Conservation (phyloP, 2,329 filamentous ascomycete species). For the Emericellopsis cladophorae region DNA sequence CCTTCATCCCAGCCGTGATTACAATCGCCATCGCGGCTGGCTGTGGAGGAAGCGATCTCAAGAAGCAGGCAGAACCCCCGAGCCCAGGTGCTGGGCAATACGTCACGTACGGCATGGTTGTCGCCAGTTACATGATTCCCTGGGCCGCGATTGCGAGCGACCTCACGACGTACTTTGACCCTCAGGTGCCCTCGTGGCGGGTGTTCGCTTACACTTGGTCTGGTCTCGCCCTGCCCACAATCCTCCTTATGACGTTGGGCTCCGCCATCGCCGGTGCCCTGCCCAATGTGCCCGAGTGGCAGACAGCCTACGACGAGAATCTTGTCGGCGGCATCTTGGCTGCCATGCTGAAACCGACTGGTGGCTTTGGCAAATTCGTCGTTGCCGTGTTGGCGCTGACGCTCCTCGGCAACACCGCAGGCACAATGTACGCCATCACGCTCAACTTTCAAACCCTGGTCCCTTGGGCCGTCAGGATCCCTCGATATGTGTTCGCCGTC, state of each 20-base stretch:
- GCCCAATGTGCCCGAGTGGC: constrained; percentile 38
- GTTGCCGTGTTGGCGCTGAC: constrained; percentile 45
- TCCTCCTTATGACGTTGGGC: constrained; percentile 49
- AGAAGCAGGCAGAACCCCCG: constrained; percentile 28
- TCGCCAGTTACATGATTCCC: constrained; percentile 51
- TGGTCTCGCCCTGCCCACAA: constrained; percentile 40
- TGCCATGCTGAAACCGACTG: constrained; percentile 43
- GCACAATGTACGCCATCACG: constrained; percentile 48
- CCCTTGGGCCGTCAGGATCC: constrained; percentile 40
- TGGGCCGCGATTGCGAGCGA: constrained; percentile 47
- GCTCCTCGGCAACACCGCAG: constrained; percentile 45
- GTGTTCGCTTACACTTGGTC: constrained; percentile 44
- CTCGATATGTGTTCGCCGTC: constrained; percentile 43
- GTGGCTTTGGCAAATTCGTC: constrained; percentile 50
- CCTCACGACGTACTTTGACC: constrained; percentile 48
- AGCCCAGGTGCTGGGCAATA: constrained; percentile 30
- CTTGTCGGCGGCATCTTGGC: constrained; percentile 46
- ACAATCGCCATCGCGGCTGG: constrained; percentile 41
- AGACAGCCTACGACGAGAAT: constrained; percentile 36
- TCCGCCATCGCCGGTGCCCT: constrained; percentile 51
- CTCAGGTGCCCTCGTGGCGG: constrained; percentile 35
- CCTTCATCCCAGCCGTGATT: constrained; percentile 42
- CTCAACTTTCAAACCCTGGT: constrained; percentile 52
- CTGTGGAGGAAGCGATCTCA: constrained; percentile 35
- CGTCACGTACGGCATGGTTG: constrained; percentile 45